Base-by-base conservation (phyloP, 2,329 filamentous ascomycete genomes). In the Exophiala dermatitidis region DNA sequence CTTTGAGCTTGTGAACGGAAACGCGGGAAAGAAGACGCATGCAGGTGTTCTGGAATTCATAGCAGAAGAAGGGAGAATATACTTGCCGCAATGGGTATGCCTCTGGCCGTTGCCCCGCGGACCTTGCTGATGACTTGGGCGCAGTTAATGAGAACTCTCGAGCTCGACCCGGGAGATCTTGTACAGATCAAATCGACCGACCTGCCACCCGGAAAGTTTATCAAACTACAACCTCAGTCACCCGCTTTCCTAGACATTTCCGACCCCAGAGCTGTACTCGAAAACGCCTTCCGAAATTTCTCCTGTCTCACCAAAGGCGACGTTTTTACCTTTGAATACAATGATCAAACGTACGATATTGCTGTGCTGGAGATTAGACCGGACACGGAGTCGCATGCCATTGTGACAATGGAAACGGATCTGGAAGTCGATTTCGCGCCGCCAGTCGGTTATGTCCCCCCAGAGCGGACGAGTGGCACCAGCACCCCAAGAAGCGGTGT, bases 11-110 rank as follows among this genome's bases (percentile, higher is more conserved):
- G 86, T 88, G 64, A 98, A 97, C 67, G 90, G 90, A 28, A 82
- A 85, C 58, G 85, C 84, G 67, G 82, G 82, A 30, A 85, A 79
- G 68, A 85, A 86, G 68, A 93, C 91, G 29, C 93, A 98, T 71
- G 90, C 88, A 3, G 93, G 93, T 75, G 93, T 98, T 19, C 72
- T 98, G 59, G 93, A 98, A 71, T 98, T 98, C 67, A 93, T 95
- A 52, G 93, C 93, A 3, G 93, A 98, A 68, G 93, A 98, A 71
- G 93, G 93, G 46, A 87, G 93, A 68, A 90, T 94, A 50, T 98
- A 98, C 72, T 78, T 98, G 57, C 93, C 93, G 32, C 89, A 90
- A 70, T 98, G 93, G 91, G 87, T 90, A 74, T 60, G 78, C 71
- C 28, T 61, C 47, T 46, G 50, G 9, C 29, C 30, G 19, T 31